phyloP scores from a whole-genome alignment of 106 monocot species.

The Ottelia alismoides region DNA sequence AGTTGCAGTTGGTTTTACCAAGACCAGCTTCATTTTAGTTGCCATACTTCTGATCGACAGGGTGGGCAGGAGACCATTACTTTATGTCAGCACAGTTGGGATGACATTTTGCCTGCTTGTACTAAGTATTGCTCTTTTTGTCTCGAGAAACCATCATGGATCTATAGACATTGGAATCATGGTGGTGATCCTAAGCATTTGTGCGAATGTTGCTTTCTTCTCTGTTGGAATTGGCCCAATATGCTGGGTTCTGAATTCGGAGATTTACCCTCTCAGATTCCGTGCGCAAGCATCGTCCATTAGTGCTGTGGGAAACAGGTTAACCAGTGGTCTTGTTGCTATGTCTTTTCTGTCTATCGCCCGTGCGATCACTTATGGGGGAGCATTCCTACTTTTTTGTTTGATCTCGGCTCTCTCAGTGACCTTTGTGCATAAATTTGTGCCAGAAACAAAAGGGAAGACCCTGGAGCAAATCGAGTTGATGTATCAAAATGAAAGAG shows the following conservation, averaged over 20 bases:
- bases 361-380: slow-evolving; percentile 44
- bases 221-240: slow-evolving; percentile 88
- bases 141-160: slow-evolving; percentile 29
- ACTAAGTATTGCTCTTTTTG: slow-evolving; percentile 29
- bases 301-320: slow-evolving; percentile 58
- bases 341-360: slow-evolving; percentile 84
- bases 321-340: slow-evolving; percentile 74
- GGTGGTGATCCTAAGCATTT: slow-evolving; percentile 49
- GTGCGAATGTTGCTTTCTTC: slow-evolving; percentile 91
- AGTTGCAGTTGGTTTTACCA: slow-evolving; percentile 88
- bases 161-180: slow-evolving; percentile 31
- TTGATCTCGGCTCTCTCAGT: slow-evolving; percentile 52
- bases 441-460: slow-evolving; percentile 93
- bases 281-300: slow-evolving; percentile 89
- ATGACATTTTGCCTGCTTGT: slow-evolving; percentile 73
- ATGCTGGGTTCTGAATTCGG: slow-evolving; percentile 79
- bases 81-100: slow-evolving; percentile 85
- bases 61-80: slow-evolving; percentile 72
- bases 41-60: slow-evolving; percentile 83
- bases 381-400: slow-evolving; percentile 66
- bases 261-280: slow-evolving; percentile 75
- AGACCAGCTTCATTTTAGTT: slow-evolving; percentile 80
- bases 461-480: slow-evolving; percentile 74
- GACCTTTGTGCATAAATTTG: slow-evolving; percentile 43
- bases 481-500: slow-evolving; percentile 38